phyloP scores from a whole-genome alignment of 345 rosid species.

The Physaria fendleri region DNA sequence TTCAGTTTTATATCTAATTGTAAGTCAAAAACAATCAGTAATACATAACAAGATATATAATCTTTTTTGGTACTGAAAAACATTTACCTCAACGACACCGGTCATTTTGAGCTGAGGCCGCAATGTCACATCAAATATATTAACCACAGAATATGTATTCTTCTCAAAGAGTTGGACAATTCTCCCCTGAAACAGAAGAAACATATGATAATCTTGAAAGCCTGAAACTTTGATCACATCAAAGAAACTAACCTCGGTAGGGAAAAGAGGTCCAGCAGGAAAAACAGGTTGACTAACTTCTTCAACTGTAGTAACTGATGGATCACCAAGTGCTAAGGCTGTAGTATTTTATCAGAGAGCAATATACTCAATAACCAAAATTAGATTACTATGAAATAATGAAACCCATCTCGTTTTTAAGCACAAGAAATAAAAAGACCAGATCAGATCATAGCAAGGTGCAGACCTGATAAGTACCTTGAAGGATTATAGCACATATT shows the following conservation, averaged over 20 bases:
- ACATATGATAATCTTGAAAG: not conserved
- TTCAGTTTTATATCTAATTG: not conserved
- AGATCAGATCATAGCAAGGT: constrained; percentile 18
- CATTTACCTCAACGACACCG: constrained; percentile 81
- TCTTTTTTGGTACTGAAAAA: not conserved
- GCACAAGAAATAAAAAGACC: not conserved
- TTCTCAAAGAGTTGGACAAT: constrained; percentile 74
- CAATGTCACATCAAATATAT: constrained; percentile 87
- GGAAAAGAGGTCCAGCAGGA: constrained; percentile 76
- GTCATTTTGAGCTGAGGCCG: constrained; percentile 88
- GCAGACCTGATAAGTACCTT: constrained; percentile 97
- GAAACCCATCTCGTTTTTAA: not conserved
- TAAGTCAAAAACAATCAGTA: not conserved
- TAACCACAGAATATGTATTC: constrained; percentile 84
- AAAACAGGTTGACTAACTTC: constrained; percentile 76
- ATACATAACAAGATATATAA: not conserved
- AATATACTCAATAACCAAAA: not conserved
- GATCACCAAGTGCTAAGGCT: constrained; percentile 89
- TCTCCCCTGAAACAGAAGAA: constrained; percentile 51
- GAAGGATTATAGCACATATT: constrained; percentile 56
- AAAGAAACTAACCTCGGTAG: constrained; percentile 51
- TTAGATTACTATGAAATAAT: not conserved
- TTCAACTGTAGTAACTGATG: constrained; percentile 58
- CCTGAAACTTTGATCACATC: not conserved
- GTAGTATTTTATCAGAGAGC: not conserved